Percentiles rank a stretch among this genome's conserved stretches.
Evolutionary conservation across 2,329 filamentous ascomycete species (phyloP).

Genomic region (Malbranchea zuffiana): DNA sequence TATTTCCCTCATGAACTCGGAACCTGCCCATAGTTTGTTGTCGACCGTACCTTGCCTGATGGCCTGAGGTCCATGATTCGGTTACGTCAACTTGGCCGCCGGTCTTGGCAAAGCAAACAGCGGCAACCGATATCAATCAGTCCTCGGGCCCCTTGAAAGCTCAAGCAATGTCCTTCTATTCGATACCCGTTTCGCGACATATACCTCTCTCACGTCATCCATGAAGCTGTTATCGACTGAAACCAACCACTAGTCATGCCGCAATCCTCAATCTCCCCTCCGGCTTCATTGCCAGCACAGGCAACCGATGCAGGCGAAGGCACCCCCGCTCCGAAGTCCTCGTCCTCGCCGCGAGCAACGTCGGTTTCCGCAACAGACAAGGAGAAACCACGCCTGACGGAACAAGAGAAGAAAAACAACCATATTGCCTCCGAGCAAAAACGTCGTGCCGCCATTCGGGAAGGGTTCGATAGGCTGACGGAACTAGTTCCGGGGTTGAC

Average conservation of each 20-base stretch:
- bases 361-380: conserved; percentile 1
- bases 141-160: too few species aligned
- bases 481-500: conserved; percentile 70
- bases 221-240: neutral
- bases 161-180: too few species aligned
- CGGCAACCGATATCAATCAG: too few species aligned
- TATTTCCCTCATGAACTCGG: too few species aligned
- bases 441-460: conserved; percentile 62
- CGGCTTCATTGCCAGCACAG: conserved; percentile 2
- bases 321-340: conserved; percentile 6
- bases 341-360: conserved; percentile 4
- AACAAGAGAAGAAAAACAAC: conserved; percentile 62
- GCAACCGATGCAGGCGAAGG: neutral
- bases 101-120: too few species aligned
- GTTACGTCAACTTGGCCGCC: too few species aligned
- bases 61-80: too few species aligned
- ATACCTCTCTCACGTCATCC: too few species aligned
- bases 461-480: conserved; percentile 72
- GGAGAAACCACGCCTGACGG: conserved; percentile 38
- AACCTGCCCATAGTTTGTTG: too few species aligned
- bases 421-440: conserved; percentile 58
- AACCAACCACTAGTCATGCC: neutral
- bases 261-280: neutral
- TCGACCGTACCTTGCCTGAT: too few species aligned
- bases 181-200: too few species aligned